Base-by-base conservation (phyloP, 1,139 yeast genomes). In the Suhomyces coccinellae region DNA sequence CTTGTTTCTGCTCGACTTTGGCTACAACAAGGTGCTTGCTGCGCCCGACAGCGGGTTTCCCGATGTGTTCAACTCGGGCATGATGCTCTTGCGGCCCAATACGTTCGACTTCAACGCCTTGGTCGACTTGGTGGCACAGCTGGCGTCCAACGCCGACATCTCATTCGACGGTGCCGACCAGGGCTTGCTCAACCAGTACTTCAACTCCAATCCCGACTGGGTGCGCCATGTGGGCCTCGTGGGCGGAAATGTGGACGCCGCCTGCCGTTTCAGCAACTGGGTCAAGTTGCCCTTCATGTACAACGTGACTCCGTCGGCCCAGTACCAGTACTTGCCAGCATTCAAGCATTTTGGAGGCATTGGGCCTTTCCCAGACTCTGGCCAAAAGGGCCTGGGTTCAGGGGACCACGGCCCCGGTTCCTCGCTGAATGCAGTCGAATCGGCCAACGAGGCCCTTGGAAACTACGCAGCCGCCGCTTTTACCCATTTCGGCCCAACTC, bases 21-120 rank as follows among this genome's bases (percentile, higher is more conserved):
- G 65, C 1, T 53, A 59, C 14, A 58, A 65, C 33, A 72, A 75
- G 48, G 73, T 85, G 13, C 68, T 75, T 37, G 98, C 97, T 0
- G 76, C 88, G n/a, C 95, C 97, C 0, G 98, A 93, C 66, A 75
- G 85, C 24, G 97, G 98, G 14, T 93, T 97, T 84, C 98, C 98
- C 1, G 98, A 93, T 65, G 78, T 88, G 56, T 93, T 93, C 74
- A 93, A 93, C 66, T 83, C 95, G 20, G 98, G 98, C 8, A 82
- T 93, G 33, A 76, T 93, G 62, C 73, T 84, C 8, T 67, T 87
- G 36, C 75, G 74, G 34, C 97, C 97, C 2, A 73, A 77, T 54
- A 38, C 55, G 6, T 52, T 58, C 0, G 79, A 75, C 36, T 85
- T 72, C 56, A 52, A 65, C 3, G 69, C 71, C 13, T 68, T 89